phyloP scores from a whole-genome alignment of 2,329 filamentous ascomycete species.

The Cryphonectria radicalis region DNA sequence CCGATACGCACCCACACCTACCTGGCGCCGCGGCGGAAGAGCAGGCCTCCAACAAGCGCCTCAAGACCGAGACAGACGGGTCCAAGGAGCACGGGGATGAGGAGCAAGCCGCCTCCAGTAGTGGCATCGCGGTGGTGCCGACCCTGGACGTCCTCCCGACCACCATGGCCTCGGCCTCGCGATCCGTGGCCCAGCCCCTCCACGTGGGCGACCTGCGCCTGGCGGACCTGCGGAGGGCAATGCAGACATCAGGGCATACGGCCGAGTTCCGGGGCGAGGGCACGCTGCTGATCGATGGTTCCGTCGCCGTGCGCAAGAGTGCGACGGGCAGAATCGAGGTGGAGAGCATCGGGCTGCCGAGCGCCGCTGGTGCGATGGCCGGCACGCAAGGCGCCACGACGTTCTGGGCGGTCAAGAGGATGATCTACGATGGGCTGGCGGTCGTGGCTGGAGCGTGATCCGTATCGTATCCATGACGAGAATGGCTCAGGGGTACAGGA shows the following conservation, averaged over 20 bases:
- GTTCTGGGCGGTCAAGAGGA: constrained; percentile 85
- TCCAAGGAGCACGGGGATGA: constrained; percentile 31
- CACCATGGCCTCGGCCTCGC: constrained; percentile 70
- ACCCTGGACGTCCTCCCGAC: constrained; percentile 59
- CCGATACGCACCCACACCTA: constrained; percentile 37
- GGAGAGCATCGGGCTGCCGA: constrained; percentile 70
- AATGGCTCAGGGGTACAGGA: background rate
- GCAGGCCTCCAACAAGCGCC: constrained; percentile 52
- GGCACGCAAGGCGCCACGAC: constrained; percentile 61
- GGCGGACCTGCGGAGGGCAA: constrained; percentile 82
- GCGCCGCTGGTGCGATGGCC: constrained; percentile 45
- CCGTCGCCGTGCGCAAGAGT: constrained; percentile 86
- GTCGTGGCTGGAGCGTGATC: constrained; percentile 78
- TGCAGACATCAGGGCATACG: constrained; percentile 80
- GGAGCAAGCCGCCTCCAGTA: constrained; percentile 30
- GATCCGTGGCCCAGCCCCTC: constrained; percentile 81
- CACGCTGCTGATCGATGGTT: constrained; percentile 84
- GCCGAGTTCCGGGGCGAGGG: constrained; percentile 95
- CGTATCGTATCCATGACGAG: background rate
- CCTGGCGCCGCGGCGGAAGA: constrained; percentile 49
- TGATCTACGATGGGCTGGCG: constrained; percentile 92
- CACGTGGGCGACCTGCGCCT: constrained; percentile 93
- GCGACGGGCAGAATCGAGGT: constrained; percentile 86
- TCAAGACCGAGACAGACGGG: constrained; percentile 47
- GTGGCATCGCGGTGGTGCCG: constrained; percentile 44